Conservation (phyloP, 1,284 basidiomycete genomes). For the Acaromyces ingoldii region DNA sequence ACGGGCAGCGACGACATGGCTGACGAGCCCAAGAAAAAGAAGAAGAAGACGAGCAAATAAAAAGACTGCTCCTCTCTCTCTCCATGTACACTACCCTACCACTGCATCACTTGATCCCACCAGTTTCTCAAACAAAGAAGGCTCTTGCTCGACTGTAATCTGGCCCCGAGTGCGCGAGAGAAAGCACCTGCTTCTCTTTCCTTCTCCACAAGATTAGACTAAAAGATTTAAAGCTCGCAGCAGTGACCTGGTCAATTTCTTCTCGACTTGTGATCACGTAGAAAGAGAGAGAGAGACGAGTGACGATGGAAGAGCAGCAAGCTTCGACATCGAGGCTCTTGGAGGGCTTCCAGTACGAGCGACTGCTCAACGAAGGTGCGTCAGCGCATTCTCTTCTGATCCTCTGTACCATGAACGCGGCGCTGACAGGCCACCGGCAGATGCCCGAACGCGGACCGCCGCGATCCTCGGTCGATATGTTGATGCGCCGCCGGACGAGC, state of each 20-base stretch:
- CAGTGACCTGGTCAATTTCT: too few relatives aligned
- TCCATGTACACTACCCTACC: not conserved
- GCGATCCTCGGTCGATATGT: constrained; percentile 26
- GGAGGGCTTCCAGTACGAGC: constrained; percentile 27
- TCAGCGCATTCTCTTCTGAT: not conserved
- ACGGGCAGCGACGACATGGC: constrained; percentile 15
- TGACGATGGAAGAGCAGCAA: too few relatives aligned
- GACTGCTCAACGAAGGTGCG: constrained; percentile 7
- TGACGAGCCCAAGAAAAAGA: constrained; percentile 27
- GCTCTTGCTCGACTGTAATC: too few relatives aligned
- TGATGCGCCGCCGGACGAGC: constrained; percentile 3
- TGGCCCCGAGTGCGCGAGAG: too few relatives aligned
- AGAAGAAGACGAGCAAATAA: constrained; percentile 34
- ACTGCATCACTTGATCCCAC: too few relatives aligned
- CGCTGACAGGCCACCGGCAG: constrained; percentile 6
- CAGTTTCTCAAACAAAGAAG: too few relatives aligned
- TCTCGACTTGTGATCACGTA: too few relatives aligned
- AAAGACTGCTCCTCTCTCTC: not conserved
- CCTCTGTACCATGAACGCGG: too few relatives aligned
- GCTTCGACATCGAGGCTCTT: not conserved
- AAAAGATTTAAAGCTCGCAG: too few relatives aligned
- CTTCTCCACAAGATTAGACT: too few relatives aligned
- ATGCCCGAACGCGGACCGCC: constrained; percentile 24
- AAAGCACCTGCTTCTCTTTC: too few relatives aligned
- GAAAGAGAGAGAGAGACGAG: too few relatives aligned